These are phyloP conservation scores for Diaporthe sp. DNA, from an alignment of 2,329 filamentous ascomycete species.

Conservation along the genomic window DNA sequence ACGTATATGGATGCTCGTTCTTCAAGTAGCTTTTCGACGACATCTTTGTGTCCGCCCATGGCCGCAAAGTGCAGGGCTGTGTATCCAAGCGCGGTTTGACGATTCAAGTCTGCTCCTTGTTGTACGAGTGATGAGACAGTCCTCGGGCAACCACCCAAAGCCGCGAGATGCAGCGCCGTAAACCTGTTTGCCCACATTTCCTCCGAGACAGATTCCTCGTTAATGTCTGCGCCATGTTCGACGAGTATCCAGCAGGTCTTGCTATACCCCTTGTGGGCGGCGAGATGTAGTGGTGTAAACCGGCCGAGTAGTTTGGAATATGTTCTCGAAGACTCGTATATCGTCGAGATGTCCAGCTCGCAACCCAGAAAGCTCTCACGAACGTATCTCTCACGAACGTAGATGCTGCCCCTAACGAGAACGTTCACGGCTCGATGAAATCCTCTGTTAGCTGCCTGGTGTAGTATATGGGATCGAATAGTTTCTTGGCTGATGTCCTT, in stretches of 20 bases:
- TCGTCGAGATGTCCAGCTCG: not conserved
- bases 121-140: not conserved
- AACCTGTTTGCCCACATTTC: not conserved
- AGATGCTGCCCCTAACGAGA: not conserved
- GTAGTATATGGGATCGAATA: not conserved
- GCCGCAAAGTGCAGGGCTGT: constrained; percentile 6
- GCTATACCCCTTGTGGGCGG: not conserved
- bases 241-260: constrained; percentile 6
- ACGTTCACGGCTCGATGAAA: not conserved
- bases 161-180: constrained; percentile 9
- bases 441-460: constrained; percentile 2
- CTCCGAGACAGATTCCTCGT: not conserved
- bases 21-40: constrained; percentile 15
- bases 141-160: not conserved
- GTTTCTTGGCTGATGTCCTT: not conserved
- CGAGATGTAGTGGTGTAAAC: constrained; percentile 7
- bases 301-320: not conserved
- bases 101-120: not conserved
- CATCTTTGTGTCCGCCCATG: constrained; percentile 6
- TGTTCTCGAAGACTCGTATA: not conserved
- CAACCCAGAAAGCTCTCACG: too few species aligned
- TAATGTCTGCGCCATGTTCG: not conserved
- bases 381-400: not conserved
- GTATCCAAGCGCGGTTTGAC: not conserved
- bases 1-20: constrained; percentile 8